Evolutionary conservation across 2,329 filamentous ascomycete genomes (phyloP), one percentile per base, ranked within the genome.

Genomic region (Trichoderma hamatum): DNA sequence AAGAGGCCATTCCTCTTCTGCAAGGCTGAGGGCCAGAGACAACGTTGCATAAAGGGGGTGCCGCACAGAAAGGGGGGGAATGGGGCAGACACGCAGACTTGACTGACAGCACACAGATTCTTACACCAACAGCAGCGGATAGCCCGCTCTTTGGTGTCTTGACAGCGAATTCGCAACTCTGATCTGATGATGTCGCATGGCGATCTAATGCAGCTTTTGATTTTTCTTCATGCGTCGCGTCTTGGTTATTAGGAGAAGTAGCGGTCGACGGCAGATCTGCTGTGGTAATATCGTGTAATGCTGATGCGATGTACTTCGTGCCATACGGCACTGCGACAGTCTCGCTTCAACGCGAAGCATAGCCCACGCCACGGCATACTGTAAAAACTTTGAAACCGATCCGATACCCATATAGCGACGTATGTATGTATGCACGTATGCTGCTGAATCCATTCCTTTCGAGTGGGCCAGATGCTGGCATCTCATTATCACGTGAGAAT

Each of bases 1-100:
- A 76, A 76, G 72, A 74, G 75, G 75, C 75, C 71, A 46, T 52
- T 54, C 36, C 59, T 68, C 34, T 68, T 36, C 46, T 70, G 56
- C 68, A 68, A 70, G 68, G 67, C 67, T 69, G 67, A 65, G 21
- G 26, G 28, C 39, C 52, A 69, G 24, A 56, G 51, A 43, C 51
- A 65, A 69, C 67, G 60, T 66, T 69, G 67, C 67, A 69, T 61
- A 66, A 56, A 67, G 63, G 63, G 54, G 63, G 46, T 49, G 46
- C 46, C 63, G 52, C 54, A 26, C 52, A 30, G 26, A 67, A 63
- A 34, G 43, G 54, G 63, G 62, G 34, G 28, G 26, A 43, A n/a
- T 16, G 39, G 39, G 39, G 39, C 39, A 43, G 16, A 43, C 3
- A 1, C 9, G 3, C 6, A 39, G 5, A 16, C 7, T 16, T 5